Conservation (phyloP, 1,139 yeast species). For the Yamadazyma sp. region DNA sequence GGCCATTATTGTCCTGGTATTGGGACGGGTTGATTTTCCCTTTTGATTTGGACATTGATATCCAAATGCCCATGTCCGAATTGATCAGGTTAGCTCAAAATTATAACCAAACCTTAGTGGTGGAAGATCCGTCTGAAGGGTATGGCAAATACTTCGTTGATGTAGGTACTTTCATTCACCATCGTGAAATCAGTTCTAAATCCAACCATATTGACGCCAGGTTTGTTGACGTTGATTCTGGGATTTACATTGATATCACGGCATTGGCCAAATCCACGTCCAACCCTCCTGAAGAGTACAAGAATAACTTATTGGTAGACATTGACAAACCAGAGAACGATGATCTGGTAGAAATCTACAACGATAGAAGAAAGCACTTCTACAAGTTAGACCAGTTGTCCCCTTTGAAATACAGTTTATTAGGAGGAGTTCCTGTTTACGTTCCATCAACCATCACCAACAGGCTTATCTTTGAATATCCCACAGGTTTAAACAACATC, state of each 20-base stretch:
- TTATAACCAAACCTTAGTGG: conserved; percentile 33
- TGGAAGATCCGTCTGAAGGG: conserved; percentile 31
- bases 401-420: conserved; percentile 30
- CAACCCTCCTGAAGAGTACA: conserved; percentile 15
- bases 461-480: conserved; percentile 27
- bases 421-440: conserved; percentile 30
- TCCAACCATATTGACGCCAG: conserved; percentile 35
- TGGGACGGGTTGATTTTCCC: conserved; percentile 39
- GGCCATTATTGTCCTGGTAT: conserved; percentile 37
- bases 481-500: conserved; percentile 22
- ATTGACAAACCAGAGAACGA: conserved; percentile 13
- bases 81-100: conserved; percentile 26
- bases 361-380: conserved; percentile 36
- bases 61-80: conserved; percentile 32
- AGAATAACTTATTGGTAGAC: conserved; percentile 12
- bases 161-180: conserved; percentile 29
- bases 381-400: conserved; percentile 36
- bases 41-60: conserved; percentile 31
- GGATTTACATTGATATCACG: conserved; percentile 34
- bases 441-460: conserved; percentile 25
- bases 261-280: conserved; percentile 22
- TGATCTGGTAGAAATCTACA: conserved; percentile 27
- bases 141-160: conserved; percentile 29
- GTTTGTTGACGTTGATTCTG: conserved; percentile 34
- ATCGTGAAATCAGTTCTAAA: conserved; percentile 28